Conservation (phyloP, 108 stramenopile genomes). For the Stephanodiscus minutulus region DNA sequence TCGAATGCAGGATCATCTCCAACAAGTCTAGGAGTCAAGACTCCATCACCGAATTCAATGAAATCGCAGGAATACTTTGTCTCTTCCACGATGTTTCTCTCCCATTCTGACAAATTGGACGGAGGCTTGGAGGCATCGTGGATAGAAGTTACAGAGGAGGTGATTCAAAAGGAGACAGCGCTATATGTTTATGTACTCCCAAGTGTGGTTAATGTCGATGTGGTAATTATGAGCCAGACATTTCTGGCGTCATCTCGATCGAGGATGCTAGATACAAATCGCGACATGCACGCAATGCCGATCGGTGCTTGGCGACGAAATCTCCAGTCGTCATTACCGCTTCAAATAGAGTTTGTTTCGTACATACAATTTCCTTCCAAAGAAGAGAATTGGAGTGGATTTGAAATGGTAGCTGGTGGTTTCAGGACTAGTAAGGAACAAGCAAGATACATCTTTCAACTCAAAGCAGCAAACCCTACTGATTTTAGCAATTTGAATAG, state of each 20-base stretch:
- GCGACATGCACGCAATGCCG: too few species aligned
- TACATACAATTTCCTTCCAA: background rate
- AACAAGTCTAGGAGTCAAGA: too few species aligned
- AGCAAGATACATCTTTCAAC: background rate
- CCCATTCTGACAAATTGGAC: background rate
- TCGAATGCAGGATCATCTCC: background rate
- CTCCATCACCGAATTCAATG: background rate
- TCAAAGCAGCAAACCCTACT: background rate
- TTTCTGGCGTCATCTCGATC: background rate
- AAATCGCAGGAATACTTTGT: background rate
- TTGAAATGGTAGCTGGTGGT: conserved; percentile 1
- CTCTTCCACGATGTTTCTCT: conserved; percentile 10
- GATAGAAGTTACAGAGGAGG: conserved; percentile 1
- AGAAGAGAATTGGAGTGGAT: background rate
- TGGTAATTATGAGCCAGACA: background rate
- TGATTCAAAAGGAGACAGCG: conserved; percentile 3
- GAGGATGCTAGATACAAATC: background rate
- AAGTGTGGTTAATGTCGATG: background rate
- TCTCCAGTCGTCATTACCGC: background rate
- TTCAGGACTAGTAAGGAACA: background rate
- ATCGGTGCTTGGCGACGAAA: background rate
- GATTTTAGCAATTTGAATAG: background rate
- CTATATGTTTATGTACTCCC: background rate
- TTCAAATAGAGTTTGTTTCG: background rate
- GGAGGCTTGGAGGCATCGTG: background rate